These are phyloP conservation scores for Trichophyton rubrum DNA, from an alignment of 2,329 filamentous ascomycete species.

Conservation along the genomic window DNA sequence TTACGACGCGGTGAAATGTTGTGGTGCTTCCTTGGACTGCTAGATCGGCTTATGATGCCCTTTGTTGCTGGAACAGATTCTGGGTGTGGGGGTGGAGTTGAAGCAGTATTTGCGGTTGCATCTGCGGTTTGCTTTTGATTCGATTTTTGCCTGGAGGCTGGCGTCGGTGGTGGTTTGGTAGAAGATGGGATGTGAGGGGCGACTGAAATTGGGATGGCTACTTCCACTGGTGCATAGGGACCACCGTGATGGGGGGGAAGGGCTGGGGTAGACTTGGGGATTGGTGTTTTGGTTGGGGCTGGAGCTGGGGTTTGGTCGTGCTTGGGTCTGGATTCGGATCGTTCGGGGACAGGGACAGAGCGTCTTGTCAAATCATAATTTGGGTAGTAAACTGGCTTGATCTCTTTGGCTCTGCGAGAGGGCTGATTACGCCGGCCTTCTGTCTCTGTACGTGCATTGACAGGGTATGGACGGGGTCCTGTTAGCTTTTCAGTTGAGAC, in stretches of 20 bases:
- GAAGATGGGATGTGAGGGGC: neutral
- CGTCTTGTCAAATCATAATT: neutral
- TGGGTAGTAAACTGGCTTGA: neutral
- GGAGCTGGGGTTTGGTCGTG: neutral
- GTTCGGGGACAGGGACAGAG: neutral
- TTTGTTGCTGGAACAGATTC: neutral
- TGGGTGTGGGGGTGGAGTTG: neutral
- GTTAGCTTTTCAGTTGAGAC: neutral
- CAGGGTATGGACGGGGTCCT: neutral
- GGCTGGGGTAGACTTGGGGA: neutral
- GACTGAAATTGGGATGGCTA: neutral
- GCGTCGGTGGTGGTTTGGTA: neutral
- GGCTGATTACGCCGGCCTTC: conserved; percentile 7
- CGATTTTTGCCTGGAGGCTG: neutral
- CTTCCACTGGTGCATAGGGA: neutral
- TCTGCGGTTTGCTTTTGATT: neutral
- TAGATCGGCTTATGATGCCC: neutral
- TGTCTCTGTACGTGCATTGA: neutral
- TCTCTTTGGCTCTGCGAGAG: conserved; percentile 8
- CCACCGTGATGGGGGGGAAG: neutral
- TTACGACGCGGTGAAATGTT: conserved; percentile 2
- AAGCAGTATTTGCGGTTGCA: neutral
- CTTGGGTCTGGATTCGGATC: neutral
- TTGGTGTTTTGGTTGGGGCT: neutral
- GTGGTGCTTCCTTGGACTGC: conserved; percentile 1